Evolutionary conservation across 1,284 basidiomycete genomes (phyloP), one percentile per base, ranked within the genome.

Genomic region (Ceratobasidium sp.): DNA sequence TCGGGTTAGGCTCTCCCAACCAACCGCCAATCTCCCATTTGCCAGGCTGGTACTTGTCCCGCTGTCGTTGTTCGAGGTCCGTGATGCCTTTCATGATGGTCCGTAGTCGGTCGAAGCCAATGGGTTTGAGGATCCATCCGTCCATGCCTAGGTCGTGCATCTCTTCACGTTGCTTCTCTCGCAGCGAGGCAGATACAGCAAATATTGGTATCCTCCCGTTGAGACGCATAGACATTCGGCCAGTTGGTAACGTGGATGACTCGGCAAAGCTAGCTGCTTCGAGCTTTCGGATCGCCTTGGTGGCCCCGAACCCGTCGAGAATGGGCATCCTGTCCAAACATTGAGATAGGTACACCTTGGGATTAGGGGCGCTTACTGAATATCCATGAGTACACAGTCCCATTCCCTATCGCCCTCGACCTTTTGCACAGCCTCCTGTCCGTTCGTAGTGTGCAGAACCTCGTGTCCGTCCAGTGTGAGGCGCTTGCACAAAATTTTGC

Each of bases 71-170:
- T 0, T 73, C 73, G 0, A 77, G 75, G 73, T 91, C 86, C 12
- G 81, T 81, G 20, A 92, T 82, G 0, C 89, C 90, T 12, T 79
- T 78, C 35, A 93, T 77, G 29, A 93, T 82, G 1, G 77, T 75
- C n/a, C 83, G 78, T 3, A 93, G 81, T 13, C 92, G 83, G 71
- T 84, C 85, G 78, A 93, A 93, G 76, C 93, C 87, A 71, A 94
- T 89, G 0, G 92, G 93, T 78, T 94, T 94, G 70, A 93, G 79
- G n/a, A 94, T 85, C 91, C 91, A 94, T 8, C 92, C 92, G 75
- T 94, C 92, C 78, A 94, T 86, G 50, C 92, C 86, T 50, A 84
- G 80, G 25, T 82, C 78, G 4, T 80, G 78, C 70, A 94, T 81
- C 70, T 88, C 84, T 0, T 82, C 78, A 1, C 86, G 81, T 76